Conservation (phyloP, 805 yeast genomes). For the Metschnikowia lachancei region DNA sequence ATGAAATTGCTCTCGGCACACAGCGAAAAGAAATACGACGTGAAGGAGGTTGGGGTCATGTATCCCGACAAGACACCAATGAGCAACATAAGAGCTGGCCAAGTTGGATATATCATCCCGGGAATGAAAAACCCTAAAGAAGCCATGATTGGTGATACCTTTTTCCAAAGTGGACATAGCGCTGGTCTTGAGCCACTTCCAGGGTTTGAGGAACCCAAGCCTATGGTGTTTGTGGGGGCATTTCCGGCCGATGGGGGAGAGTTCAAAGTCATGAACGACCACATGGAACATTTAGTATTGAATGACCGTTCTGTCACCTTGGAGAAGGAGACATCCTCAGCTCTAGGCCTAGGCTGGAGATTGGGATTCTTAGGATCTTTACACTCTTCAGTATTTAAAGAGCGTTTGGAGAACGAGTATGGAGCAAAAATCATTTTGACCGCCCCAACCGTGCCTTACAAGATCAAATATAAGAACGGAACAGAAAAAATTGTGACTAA, state of each 20-base stretch:
- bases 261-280: constrained; percentile 84
- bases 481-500: constrained; percentile 67
- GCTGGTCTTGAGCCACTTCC: constrained; percentile 71
- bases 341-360: constrained; percentile 97
- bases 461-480: constrained; percentile 66
- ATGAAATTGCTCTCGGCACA: constrained; percentile 75
- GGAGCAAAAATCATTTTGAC: constrained; percentile 91
- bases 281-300: constrained; percentile 80
- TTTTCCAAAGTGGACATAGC: constrained; percentile 58
- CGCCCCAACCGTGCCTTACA: constrained; percentile 94
- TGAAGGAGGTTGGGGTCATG: constrained; percentile 93
- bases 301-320: constrained; percentile 90
- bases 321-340: constrained; percentile 87
- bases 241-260: constrained; percentile 95
- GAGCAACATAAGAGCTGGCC: constrained; percentile 74
- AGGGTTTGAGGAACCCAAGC: constrained; percentile 95
- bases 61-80: constrained; percentile 80
- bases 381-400: constrained; percentile 93
- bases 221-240: constrained; percentile 98
- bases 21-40: constrained; percentile 73
- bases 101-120: constrained; percentile 91
- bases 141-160: constrained; percentile 89
- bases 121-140: constrained; percentile 88
- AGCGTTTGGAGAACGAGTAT: constrained; percentile 87
- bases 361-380: constrained; percentile 90